A percentile compares a stretch with the other conserved stretches of the same genome.
These are phyloP conservation scores for Penium margaritaceum DNA, from an alignment of 139 green algal genomes.

Conservation along the genomic window DNA sequence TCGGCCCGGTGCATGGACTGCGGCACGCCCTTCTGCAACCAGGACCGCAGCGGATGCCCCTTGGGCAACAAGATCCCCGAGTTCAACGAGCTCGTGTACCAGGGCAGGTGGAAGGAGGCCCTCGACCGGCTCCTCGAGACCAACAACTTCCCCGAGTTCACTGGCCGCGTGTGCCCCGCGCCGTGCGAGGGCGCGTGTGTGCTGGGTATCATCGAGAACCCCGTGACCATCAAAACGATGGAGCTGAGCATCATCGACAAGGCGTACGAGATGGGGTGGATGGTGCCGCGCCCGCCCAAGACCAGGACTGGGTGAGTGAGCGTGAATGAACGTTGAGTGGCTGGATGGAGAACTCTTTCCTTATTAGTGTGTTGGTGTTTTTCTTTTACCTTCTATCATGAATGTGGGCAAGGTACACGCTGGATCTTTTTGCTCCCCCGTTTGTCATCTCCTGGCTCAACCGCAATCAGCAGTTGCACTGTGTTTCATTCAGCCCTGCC, in stretches of 20 bases:
- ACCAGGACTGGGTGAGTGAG: conserved; percentile 62
- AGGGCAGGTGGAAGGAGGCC: conserved; percentile 82
- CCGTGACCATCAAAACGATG: conserved; percentile 93
- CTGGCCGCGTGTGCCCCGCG: conserved; percentile 80
- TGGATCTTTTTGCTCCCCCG: too few species aligned
- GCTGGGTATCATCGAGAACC: conserved; percentile 92
- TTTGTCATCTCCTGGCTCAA: too few species aligned
- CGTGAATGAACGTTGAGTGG: too few species aligned
- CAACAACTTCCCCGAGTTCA: conserved; percentile 99
- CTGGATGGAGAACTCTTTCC: too few species aligned
- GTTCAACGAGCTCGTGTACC: conserved; percentile 90
- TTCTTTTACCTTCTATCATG: too few species aligned
- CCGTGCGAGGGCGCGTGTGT: conserved; percentile 89
- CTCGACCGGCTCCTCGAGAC: conserved; percentile 86
- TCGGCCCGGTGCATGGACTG: conserved; percentile 90
- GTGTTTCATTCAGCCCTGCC: too few species aligned
- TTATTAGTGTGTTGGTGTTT: too few species aligned
- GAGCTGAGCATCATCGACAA: conserved; percentile 91
- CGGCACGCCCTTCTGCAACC: conserved; percentile 92
- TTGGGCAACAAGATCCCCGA: conserved; percentile 92
- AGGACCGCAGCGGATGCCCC: conserved; percentile 68
- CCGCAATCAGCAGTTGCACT: too few species aligned
- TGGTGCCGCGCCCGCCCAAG: conserved; percentile 72
- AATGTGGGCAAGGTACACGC: too few species aligned
- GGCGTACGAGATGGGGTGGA: conserved; percentile 89